Percentiles rank a stretch among this genome's conserved stretches.
phyloP scores from a whole-genome alignment of 140 eudicot genomes.

The Stevia rebaudiana region DNA sequence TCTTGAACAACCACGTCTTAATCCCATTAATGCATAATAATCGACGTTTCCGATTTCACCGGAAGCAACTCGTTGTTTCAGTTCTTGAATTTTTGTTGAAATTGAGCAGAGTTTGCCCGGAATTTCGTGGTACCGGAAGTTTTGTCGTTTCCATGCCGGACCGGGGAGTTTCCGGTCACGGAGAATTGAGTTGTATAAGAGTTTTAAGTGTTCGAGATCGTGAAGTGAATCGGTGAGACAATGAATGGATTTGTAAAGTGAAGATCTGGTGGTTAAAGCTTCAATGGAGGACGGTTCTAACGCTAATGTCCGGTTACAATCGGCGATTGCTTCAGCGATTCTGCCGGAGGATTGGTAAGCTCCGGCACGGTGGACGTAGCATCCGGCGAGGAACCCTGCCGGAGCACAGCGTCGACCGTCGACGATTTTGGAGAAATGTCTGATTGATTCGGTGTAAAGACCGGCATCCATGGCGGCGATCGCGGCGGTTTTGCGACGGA shows the following conservation, averaged over 20 bases:
- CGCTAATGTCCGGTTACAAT: conserved; percentile 69
- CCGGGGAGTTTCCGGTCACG: conserved; percentile 78
- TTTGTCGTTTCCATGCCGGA: conserved; percentile 73
- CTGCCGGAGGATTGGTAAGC: conserved; percentile 60
- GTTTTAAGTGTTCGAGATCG: conserved; percentile 76
- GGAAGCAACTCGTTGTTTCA: conserved; percentile 54
- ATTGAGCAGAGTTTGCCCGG: conserved; percentile 61
- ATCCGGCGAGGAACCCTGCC: conserved; percentile 68
- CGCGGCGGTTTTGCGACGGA: conserved; percentile 88
- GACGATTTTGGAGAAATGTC: conserved; percentile 85
- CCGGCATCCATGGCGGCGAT: conserved; percentile 89
- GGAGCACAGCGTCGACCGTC: conserved; percentile 88
- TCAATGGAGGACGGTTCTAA: conserved; percentile 59
- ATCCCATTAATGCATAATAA: conserved; percentile 54
- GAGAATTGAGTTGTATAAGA: conserved; percentile 61
- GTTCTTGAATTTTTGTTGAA: conserved; percentile 47
- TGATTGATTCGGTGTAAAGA: conserved; percentile 63
- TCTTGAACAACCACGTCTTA: conserved; percentile 61
- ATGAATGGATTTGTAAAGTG: conserved; percentile 52
- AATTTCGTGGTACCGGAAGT: conserved; percentile 51
- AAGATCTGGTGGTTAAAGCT: conserved; percentile 59
- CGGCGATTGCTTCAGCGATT: conserved; percentile 71
- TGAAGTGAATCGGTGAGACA: conserved; percentile 82
- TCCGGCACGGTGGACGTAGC: conserved; percentile 67
- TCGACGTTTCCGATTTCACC: conserved; percentile 70